Evolutionary conservation across 352 stramenopile genomes (phyloP), one percentile per base, ranked within the genome.

Genomic region (Blastocystis sp.): DNA sequence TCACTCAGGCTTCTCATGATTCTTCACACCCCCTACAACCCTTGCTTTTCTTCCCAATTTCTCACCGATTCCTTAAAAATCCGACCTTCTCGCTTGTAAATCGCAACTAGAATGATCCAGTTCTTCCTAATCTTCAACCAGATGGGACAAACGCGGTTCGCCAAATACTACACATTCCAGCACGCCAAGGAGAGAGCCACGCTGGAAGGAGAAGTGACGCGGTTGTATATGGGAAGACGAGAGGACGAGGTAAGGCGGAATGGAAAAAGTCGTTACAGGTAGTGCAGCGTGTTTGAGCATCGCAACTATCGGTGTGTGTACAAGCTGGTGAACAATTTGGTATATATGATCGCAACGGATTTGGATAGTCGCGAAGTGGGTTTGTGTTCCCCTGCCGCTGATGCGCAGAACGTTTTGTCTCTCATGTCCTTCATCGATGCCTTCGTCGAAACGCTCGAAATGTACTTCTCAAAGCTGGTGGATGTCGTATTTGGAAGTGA

Each of bases 111-210:
- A 28, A 87, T 87, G 76, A 87, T 87, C 43, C 76, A 87, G 45
- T 87, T 87, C 45, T 87, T 87, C 28, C 52, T 87, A 21, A 87
- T 87, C 7, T 70, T 87, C 45, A 87, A 87, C n/a, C 69, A 87
- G 42, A 42, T 76, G 6, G 76, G 76, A 7, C 76, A 87, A 87
- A 87, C 59, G 34, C 76, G 76, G 59, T 87, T 87, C 64, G 60
- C 76, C 17, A 43, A 87, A 9, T 87, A 87, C 24, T 87, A 76
- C 63, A 87, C 76, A 3, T 87, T 87, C 45, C 60, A 78, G 11
- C n/a, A 74, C 38, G 76, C 76, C 21, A 87, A 87, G 34, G 76
- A 87, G 42, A 10, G 76, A 76, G 60, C 76, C 34, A 87, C 76
- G 1, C 45, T 87, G 21, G 54, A 87, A 78, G 76, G 76, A 76